These are phyloP conservation scores for Draba incana DNA, from an alignment of 345 rosid genomes.

Conservation along the genomic window DNA sequence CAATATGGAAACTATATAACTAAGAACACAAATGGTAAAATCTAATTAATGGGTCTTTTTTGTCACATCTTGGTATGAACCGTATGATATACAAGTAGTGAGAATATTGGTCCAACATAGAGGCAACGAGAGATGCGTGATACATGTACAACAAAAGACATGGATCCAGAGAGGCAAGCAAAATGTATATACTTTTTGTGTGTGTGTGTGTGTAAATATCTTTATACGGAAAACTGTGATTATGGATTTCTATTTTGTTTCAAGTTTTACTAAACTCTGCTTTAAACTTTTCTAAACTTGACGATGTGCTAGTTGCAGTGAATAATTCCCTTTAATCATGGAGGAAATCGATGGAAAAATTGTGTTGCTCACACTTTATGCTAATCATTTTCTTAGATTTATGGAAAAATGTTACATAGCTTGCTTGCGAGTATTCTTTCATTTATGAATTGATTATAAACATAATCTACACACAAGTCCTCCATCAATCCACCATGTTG, in stretches of 20 bases:
- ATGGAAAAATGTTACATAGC: slow-evolving; percentile 8
- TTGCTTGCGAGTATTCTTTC: slow-evolving; percentile 10
- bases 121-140: slow-evolving; percentile 37
- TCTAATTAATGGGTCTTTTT: background rate
- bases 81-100: background rate
- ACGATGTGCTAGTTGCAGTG: slow-evolving; percentile 11
- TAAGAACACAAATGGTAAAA: slow-evolving; percentile 12
- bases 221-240: slow-evolving; percentile 2
- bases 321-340: slow-evolving; percentile 24
- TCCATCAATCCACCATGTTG: slow-evolving; percentile 16
- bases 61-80: background rate
- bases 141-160: slow-evolving; percentile 23
- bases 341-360: slow-evolving; percentile 24
- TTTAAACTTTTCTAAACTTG: slow-evolving; percentile 6
- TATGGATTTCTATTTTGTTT: slow-evolving; percentile 5
- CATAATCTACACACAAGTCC: background rate
- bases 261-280: slow-evolving; percentile 6
- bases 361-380: slow-evolving; percentile 14
- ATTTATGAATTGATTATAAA: background rate
- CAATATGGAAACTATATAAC: slow-evolving; percentile 8
- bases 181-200: background rate
- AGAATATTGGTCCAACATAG: slow-evolving; percentile 19
- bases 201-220: background rate
- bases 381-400: background rate
- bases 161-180: slow-evolving; percentile 27